Conservation (phyloP, 495 filamentous ascomycete genomes). For the Penicillium argentinense region DNA sequence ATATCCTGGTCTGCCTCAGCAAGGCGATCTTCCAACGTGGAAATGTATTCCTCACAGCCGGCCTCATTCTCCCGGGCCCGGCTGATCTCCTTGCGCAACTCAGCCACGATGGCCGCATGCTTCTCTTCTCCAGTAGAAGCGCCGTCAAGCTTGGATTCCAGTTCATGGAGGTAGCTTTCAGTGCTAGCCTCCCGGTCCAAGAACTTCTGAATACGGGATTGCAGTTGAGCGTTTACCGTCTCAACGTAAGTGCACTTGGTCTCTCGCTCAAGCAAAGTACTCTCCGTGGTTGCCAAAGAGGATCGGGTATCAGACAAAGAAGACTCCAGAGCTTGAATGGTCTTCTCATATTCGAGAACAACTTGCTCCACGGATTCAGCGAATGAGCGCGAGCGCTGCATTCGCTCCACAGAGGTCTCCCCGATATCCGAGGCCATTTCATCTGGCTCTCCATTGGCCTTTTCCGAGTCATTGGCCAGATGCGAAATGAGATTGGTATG, state of each 20-base stretch:
- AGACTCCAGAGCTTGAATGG: conserved; percentile 89
- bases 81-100: conserved; percentile 87
- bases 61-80: conserved; percentile 90
- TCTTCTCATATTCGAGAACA: conserved; percentile 97
- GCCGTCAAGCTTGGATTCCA: conserved; percentile 86
- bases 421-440: conserved; percentile 61
- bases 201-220: conserved; percentile 82
- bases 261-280: conserved; percentile 85
- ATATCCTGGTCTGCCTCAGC: conserved; percentile 95
- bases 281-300: conserved; percentile 80
- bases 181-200: conserved; percentile 86
- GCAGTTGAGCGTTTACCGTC: conserved; percentile 86
- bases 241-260: conserved; percentile 89
- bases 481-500: conserved; percentile 95
- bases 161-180: conserved; percentile 86
- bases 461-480: conserved; percentile 79
- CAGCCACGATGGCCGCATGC: conserved; percentile 76
- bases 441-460: conserved; percentile 53
- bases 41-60: conserved; percentile 91
- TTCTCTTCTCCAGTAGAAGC: conserved; percentile 91
- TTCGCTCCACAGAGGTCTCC: conserved; percentile 79
- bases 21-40: conserved; percentile 91
- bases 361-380: conserved; percentile 94
- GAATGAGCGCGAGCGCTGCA: conserved; percentile 93
- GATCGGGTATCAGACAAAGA: conserved; percentile 87